phyloP scores from a whole-genome alignment of 176 grass and related monocot species.

The Musa schizocarpa region DNA sequence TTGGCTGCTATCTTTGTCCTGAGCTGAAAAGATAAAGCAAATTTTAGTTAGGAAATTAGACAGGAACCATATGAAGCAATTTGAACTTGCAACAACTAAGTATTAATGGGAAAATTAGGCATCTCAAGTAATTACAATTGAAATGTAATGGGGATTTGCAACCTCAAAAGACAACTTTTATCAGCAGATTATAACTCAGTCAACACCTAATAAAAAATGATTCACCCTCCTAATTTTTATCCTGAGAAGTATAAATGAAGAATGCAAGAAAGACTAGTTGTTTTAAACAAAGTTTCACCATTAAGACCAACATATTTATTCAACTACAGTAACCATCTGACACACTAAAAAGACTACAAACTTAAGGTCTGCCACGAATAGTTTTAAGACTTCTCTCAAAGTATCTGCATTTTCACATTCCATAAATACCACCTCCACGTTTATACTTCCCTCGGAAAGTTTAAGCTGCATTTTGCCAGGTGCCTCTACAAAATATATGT shows the following conservation, averaged over 20 bases:
- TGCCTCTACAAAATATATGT: neutral
- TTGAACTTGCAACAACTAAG: neutral
- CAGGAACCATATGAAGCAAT: neutral
- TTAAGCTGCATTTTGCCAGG: neutral
- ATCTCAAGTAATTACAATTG: neutral
- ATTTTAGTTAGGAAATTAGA: neutral
- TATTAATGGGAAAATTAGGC: neutral
- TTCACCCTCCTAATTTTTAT: neutral
- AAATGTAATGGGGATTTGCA: neutral
- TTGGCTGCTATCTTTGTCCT: neutral
- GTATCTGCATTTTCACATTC: neutral
- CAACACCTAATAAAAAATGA: neutral
- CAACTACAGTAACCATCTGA: neutral
- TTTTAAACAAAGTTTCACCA: neutral
- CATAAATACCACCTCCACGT: neutral
- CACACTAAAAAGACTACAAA: neutral
- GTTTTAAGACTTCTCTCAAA: neutral
- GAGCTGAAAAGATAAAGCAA: neutral
- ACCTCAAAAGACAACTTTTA: neutral
- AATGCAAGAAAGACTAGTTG: neutral
- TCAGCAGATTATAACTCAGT: neutral
- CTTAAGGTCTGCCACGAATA: neutral
- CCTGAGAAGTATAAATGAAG: too few species aligned
- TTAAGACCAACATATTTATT: too few species aligned
- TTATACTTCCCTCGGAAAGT: neutral